These are phyloP conservation scores for Ceratobasidium sp. DNA, from an alignment of 1,284 basidiomycete species.

Conservation along the genomic window DNA sequence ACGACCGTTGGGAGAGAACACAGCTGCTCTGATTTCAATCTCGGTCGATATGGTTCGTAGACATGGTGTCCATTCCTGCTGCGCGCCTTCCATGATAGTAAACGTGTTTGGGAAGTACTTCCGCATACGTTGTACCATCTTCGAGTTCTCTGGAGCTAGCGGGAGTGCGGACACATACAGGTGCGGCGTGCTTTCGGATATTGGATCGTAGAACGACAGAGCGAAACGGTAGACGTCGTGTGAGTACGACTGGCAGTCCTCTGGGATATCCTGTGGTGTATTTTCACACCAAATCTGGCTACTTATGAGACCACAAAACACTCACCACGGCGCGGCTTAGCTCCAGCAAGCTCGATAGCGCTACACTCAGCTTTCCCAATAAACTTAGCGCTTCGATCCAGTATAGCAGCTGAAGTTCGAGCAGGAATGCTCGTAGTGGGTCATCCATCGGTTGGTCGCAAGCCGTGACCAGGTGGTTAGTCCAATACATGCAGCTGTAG, in stretches of 20 bases:
- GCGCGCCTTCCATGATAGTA: not conserved
- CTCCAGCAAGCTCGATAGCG: not conserved
- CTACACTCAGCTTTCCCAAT: conserved; percentile 4
- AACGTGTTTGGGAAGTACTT: conserved; percentile 5
- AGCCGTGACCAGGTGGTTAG: conserved; percentile 3
- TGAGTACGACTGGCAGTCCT: not conserved
- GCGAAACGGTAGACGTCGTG: conserved; percentile 29
- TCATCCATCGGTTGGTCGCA: too few species aligned
- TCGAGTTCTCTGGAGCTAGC: conserved; percentile 18
- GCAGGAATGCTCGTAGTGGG: conserved; percentile 8
- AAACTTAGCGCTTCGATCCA: conserved; percentile 44
- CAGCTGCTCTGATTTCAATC: not conserved
- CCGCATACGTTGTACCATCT: not conserved
- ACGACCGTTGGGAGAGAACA: not conserved
- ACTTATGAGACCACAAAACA: too few species aligned
- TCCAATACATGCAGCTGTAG: conserved; percentile 32
- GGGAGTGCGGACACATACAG: conserved; percentile 43
- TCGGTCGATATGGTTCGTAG: not conserved
- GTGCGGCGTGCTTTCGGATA: conserved; percentile 31
- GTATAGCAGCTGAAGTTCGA: conserved; percentile 10
- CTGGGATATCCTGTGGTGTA: not conserved
- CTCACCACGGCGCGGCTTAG: not conserved
- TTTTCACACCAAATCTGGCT: too few species aligned
- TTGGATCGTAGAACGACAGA: conserved; percentile 21
- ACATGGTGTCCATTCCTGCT: not conserved